Evolutionary conservation across 192 early-diverging fungal genomes (phyloP).

Genomic region (Spizellomyces punctatus): DNA sequence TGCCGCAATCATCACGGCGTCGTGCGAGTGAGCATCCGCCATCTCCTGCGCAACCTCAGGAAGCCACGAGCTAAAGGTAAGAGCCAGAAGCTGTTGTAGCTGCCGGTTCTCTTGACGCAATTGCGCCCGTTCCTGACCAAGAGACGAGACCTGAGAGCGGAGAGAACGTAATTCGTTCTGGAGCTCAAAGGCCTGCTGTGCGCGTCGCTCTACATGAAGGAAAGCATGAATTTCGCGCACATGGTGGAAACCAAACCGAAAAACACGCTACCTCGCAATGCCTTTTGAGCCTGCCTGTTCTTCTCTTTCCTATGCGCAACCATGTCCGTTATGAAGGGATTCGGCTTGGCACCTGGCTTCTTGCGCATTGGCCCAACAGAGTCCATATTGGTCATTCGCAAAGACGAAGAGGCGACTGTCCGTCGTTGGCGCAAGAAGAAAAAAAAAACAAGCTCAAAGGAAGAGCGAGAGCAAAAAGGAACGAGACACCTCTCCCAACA

Average conservation of each 20-base stretch:
- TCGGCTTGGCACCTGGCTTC: constrained; percentile 31
- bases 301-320: constrained; percentile 30
- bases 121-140: constrained; percentile 7
- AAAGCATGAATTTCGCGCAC: neutral
- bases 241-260: too few relatives aligned
- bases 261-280: constrained; percentile 23
- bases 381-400: too few relatives aligned
- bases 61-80: constrained; percentile 23
- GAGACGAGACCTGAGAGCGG: constrained; percentile 13
- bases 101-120: constrained; percentile 22
- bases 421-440: too few relatives aligned
- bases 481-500: too few relatives aligned
- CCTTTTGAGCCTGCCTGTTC: constrained; percentile 33
- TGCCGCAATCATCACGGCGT: constrained; percentile 31
- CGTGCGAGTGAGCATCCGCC: constrained; percentile 5
- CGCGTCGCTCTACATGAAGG: constrained; percentile 11
- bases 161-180: constrained; percentile 21
- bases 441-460: too few relatives aligned
- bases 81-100: constrained; percentile 24
- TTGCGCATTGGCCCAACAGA: neutral
- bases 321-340: constrained; percentile 28
- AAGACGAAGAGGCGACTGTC: too few relatives aligned
- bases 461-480: too few relatives aligned
- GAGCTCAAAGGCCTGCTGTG: constrained; percentile 14
- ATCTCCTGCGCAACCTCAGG: constrained; percentile 16